Base-by-base conservation (phyloP, 2,329 filamentous ascomycete species). In the Neocatenulostroma microsporum region DNA sequence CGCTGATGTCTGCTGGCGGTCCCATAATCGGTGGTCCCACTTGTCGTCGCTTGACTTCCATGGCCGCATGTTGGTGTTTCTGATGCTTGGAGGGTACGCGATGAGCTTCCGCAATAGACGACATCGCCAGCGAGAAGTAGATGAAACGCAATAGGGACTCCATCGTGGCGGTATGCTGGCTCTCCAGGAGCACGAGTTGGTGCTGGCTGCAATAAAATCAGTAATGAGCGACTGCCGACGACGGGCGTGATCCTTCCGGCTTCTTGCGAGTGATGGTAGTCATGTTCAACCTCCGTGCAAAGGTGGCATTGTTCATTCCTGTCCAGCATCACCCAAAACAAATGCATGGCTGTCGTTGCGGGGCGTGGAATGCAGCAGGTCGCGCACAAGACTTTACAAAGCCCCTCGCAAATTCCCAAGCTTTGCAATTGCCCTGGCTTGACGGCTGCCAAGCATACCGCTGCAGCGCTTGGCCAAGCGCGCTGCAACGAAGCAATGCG, bases 31-130 rank as follows among this genome's bases (percentile, higher is more conserved):
- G 39, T 24, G 42, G 41, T 21, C 42, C 49, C 17, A 36, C 47
- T 41, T 53, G 50, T 39, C 52, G 46, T 20, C 44, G 42, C 27
- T 44, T 38, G 15, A 57, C 33, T 12, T 48, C 44, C 24, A 54
- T 42, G n/a, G 55, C 55, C 35, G 52, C 49, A 44, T 57, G 55
- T 32, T 45, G 50, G 45, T 57, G 55, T n/a, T n/a, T n/a, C n/a
- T n/a, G n/a, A n/a, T n/a, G n/a, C 36, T 47, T 53, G 44, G 48
- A 41, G 5, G 49, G 39, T 27, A 24, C 45, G 47, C 31, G 48
- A 43, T 28, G 45, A 13, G 39, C 46, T 25, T 46, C 36, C 10
- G 51, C 37, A 38, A 43, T 26, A 21, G 49, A 21, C 17, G 41
- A 24, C n/a, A 44, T 31, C 21, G 39, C 34, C 18, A 40, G 15